Base-by-base conservation (phyloP, 306 rosid species). In the Macrotyloma uniflorum region DNA sequence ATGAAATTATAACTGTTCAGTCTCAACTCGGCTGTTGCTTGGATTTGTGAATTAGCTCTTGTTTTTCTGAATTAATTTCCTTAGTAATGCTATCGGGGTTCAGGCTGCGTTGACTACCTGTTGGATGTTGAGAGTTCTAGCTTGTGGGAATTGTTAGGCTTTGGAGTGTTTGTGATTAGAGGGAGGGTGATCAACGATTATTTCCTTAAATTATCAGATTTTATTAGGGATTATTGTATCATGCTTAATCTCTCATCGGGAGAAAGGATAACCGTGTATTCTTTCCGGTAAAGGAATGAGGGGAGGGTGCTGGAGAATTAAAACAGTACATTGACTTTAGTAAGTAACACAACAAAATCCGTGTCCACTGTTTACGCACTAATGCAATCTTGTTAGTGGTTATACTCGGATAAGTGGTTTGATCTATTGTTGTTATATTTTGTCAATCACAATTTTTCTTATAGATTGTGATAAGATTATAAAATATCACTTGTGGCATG, bases 41-140 rank as follows among this genome's bases (percentile, higher is more conserved):
- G 70, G 51, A 43, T 55, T 58, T 69, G 19, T 20, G 43, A 13
- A 30, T 22, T 40, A 32, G 14, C 24, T 79, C 5, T 32, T 50
- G 54, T 23, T 4, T 49, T 70, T 16, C 51, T 47, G 23, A 33
- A 8, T 70, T 61, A 59, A 26, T 35, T 47, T 66, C 47, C 12
- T 16, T 79, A 40, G n/a, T 78, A 24, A 22, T 42, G 47, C 47
- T 2, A 57, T 15, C 24, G 68, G 23, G 78, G 53, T 72, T 54
- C 53, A 54, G 13, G 40, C 61, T 30, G 14, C 15, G 12, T 49
- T 30, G 18, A 28, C 2, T 46, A 28, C 50, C 18, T 13, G 59
- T 5, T 47, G 40, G 19, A 30, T 10, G 12, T 13, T 40, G 51
- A 66, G 70, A 20, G 33, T 66, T 66, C 12, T 49, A 49, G 75